Base-by-base conservation (phyloP, 331 rosid species). In the Phaseolus coccineus region DNA sequence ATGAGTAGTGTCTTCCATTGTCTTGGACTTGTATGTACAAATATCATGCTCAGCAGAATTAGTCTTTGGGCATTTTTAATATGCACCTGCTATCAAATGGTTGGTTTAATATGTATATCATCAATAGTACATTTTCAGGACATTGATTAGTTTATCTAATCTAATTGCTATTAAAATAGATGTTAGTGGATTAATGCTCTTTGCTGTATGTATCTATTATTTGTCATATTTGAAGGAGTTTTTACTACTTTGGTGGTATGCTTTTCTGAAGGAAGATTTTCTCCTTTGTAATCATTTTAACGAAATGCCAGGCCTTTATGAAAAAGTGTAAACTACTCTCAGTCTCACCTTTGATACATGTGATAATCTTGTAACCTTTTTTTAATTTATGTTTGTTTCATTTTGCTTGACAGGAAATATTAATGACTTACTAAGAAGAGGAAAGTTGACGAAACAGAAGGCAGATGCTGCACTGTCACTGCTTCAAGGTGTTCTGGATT, bases 401-500 rank as follows among this genome's bases (percentile, higher is more conserved):
- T 75, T 80, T 78, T 81, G 55, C 74, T 28, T 81, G 77, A 68
- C 81, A 96, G 99, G 75, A 77, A 96, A 93, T 89, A 80, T 96
- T 35, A 85, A 61, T 63, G 88, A 89, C 79, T 87, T 93, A 50
- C 95, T 90, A 61, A 68, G 82, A 48, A 96, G 53, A 82, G 87
- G 96, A 77, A 90, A 88, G 80, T 82, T 96, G 89, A 35, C 93
- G 47, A 86, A 81, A 76, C 90, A 89, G 46, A 93, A 89, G 85
- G 97, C 89, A 59, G 90, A 87, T 8, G 81, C 77, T 84, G 80
- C 91, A 39, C 87, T 96, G 16, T 84, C 86, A 22, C 75, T 84
- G 82, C 94, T 93, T 80, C 91, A 96, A 88, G 99, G 96, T 64
- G 91, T 85, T 81, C 77, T 96, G 72, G 97, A 93, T 85, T 96